These are phyloP conservation scores for Rhodotorula graminis DNA, from an alignment of 768 basidiomycete species.

Conservation along the genomic window DNA sequence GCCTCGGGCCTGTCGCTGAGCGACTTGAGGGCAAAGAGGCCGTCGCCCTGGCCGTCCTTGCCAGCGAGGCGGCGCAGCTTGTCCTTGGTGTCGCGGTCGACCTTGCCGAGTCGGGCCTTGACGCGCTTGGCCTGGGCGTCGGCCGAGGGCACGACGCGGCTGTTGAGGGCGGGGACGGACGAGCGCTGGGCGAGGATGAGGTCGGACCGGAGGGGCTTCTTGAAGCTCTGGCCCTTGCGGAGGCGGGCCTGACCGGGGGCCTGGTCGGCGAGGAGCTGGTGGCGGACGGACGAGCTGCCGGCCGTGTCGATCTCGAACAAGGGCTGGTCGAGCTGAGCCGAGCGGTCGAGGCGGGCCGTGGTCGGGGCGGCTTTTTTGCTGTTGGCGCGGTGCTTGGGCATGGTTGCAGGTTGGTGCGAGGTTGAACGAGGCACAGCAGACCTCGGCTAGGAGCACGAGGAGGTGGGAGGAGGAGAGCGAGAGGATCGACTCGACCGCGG, in stretches of 20 bases:
- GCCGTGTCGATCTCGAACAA: constrained; percentile 35
- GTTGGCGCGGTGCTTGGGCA: constrained; percentile 31
- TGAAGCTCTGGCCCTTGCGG: constrained; percentile 32
- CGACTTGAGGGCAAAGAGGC: constrained; percentile 38
- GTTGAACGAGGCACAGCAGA: no score
- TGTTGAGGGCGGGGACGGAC: constrained; percentile 27
- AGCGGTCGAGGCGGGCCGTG: background rate
- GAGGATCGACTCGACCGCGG: background rate
- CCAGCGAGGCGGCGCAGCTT: constrained; percentile 36
- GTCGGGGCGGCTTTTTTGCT: constrained; percentile 33
- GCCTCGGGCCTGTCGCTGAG: background rate
- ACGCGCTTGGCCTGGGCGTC: constrained; percentile 25
- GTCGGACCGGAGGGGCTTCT: constrained; percentile 36
- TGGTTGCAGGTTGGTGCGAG: background rate
- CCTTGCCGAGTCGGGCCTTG: constrained; percentile 17
- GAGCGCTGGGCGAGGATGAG: constrained; percentile 41
- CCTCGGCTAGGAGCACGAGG: background rate
- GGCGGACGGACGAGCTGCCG: constrained; percentile 22
- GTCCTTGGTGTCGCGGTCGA: constrained; percentile 38
- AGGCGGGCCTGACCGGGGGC: constrained; percentile 12
- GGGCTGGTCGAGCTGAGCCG: constrained; percentile 2
- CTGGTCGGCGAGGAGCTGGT: constrained; percentile 26
- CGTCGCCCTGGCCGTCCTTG: constrained; percentile 35
- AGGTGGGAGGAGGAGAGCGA: background rate
- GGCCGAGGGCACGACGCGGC: constrained; percentile 10